These are phyloP conservation scores for Aspergillus brasiliensis DNA, from an alignment of 2,329 filamentous ascomycete species.

Conservation along the genomic window DNA sequence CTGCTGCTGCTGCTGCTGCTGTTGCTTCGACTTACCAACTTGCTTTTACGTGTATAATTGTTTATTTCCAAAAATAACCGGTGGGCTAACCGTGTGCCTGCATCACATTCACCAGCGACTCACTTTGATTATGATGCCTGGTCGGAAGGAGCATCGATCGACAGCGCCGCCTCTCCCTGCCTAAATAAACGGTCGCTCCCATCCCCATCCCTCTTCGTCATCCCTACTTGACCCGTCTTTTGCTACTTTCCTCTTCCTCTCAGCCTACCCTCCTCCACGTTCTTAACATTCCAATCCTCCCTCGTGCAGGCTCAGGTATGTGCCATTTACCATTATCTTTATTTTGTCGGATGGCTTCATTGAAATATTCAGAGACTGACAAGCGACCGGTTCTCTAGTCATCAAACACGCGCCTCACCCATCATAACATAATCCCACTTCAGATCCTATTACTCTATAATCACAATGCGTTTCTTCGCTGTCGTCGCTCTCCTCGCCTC, in stretches of 20 bases:
- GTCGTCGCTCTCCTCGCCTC: slow-evolving; percentile 11
- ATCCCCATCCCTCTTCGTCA: background rate
- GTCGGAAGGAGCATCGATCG: background rate
- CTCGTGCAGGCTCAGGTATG: background rate
- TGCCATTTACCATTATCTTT: background rate
- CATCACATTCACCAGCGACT: background rate
- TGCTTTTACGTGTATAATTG: too few species aligned
- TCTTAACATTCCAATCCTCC: background rate
- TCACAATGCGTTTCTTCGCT: slow-evolving; percentile 18
- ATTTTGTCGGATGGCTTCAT: too few species aligned
- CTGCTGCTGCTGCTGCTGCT: too few species aligned
- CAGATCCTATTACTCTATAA: background rate
- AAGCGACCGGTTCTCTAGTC: too few species aligned
- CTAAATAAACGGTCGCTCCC: background rate
- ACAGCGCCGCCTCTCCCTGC: background rate
- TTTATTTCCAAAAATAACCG: too few species aligned
- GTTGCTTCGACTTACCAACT: background rate
- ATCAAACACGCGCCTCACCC: too few species aligned
- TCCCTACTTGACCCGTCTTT: background rate
- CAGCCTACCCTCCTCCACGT: background rate
- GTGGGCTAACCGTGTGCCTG: background rate
- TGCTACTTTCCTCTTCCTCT: background rate
- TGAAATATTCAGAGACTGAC: too few species aligned
- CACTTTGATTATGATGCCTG: background rate
- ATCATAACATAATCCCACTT: background rate